Conservation (phyloP, 1,284 basidiomycete genomes). For the Trametes versicolor region DNA sequence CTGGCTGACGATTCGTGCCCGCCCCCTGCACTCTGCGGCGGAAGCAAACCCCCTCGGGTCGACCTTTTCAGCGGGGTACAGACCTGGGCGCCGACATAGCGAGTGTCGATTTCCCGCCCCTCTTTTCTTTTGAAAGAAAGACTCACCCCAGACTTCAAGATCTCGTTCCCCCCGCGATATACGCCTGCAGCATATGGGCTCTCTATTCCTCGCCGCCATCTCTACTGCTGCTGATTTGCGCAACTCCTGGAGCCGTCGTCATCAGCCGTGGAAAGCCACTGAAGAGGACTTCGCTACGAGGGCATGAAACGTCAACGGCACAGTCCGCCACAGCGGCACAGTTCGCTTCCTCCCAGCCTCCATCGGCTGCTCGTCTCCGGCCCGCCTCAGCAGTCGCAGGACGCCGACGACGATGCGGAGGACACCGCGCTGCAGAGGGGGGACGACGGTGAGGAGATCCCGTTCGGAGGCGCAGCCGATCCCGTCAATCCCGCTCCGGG, state of each 20-base stretch:
- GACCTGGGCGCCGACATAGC: constrained; percentile 36
- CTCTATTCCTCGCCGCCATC: constrained; percentile 36
- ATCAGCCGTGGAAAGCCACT: constrained; percentile 23
- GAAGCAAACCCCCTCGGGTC: constrained; percentile 49
- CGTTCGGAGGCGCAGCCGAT: constrained; percentile 17
- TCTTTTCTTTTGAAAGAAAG: constrained; percentile 34
- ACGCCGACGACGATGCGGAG: constrained; percentile 19
- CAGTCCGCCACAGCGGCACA: constrained; percentile 44
- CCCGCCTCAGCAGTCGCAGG: constrained; percentile 46
- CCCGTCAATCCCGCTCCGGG: constrained; percentile 20
- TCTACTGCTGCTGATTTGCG: constrained; percentile 35
- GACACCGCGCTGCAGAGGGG: constrained; percentile 19
- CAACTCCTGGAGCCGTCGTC: constrained; percentile 30
- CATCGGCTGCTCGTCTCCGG: constrained; percentile 37
- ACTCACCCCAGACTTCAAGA: constrained; percentile 30
- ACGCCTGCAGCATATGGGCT: constrained; percentile 44
- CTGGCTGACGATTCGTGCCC: constrained; percentile 35
- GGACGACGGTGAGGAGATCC: constrained; percentile 19
- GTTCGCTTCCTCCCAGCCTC: constrained; percentile 57
- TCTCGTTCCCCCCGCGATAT: constrained; percentile 36
- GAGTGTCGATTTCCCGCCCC: constrained; percentile 37
- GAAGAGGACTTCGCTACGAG: constrained; percentile 15
- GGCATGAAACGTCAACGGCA: constrained; percentile 32
- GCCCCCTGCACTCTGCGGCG: constrained; percentile 40
- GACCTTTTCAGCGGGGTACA: constrained; percentile 39